Evolutionary conservation across 108 stramenopile species (phyloP).

Genomic region (Cyclostephanos tholiformis): DNA sequence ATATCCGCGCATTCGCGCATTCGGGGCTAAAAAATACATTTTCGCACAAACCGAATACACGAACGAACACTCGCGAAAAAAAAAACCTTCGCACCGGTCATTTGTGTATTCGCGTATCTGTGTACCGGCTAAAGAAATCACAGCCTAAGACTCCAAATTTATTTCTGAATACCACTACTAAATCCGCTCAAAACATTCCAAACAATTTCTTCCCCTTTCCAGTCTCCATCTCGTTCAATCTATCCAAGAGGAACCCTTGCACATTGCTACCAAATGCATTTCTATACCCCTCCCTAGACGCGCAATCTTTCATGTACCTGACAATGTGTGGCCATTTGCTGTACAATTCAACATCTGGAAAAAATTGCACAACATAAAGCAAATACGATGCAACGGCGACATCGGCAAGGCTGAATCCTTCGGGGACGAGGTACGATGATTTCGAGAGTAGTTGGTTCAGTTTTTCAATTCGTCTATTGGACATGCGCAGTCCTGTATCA

Average conservation of each 20-base stretch:
- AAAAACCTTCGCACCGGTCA: too few relatives aligned
- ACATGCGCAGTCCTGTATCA: conserved; percentile 75
- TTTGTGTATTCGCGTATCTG: too few relatives aligned
- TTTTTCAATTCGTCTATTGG: conserved; percentile 64
- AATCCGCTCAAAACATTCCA: conserved; percentile 66
- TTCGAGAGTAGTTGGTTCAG: conserved; percentile 66
- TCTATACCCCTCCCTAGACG: conserved; percentile 66
- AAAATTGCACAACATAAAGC: conserved; percentile 88
- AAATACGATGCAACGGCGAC: conserved; percentile 86
- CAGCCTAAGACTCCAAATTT: not conserved
- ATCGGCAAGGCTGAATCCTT: conserved; percentile 78
- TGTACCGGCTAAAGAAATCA: too few relatives aligned
- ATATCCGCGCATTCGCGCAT: too few relatives aligned
- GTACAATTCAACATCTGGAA: conserved; percentile 63
- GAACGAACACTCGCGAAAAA: too few relatives aligned
- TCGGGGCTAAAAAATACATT: too few relatives aligned
- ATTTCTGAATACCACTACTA: not conserved
- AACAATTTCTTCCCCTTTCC: conserved; percentile 64
- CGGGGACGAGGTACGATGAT: conserved; percentile 58
- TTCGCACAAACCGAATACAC: too few relatives aligned
- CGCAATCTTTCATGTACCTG: conserved; percentile 81
- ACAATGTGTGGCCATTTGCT: conserved; percentile 74
- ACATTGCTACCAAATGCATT: conserved; percentile 76
- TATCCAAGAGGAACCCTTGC: conserved; percentile 55
- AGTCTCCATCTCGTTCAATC: conserved; percentile 53